phyloP scores from a whole-genome alignment of 495 filamentous ascomycete genomes.

The Podospora fimiseda region DNA sequence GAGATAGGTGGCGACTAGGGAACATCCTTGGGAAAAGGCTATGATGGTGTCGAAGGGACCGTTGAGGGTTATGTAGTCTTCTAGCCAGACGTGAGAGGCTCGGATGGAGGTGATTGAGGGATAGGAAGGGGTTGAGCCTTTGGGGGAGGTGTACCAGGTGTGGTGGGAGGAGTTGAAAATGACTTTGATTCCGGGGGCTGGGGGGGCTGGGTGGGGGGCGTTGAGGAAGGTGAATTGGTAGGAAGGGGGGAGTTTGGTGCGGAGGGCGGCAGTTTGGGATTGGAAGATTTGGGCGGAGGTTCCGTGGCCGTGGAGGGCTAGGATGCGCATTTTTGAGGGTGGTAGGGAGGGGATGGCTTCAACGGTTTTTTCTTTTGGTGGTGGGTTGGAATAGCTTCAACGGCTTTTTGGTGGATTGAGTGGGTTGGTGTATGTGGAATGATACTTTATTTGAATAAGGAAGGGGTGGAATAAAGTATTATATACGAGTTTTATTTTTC shows the following conservation, averaged over 20 bases:
- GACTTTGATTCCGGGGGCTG: constrained; percentile 49
- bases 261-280: constrained; percentile 43
- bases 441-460: too few relatives aligned
- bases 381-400: background rate
- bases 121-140: too few relatives aligned
- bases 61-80: constrained; percentile 37
- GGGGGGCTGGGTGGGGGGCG: constrained; percentile 35
- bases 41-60: constrained; percentile 58
- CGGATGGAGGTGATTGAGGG: constrained; percentile 31
- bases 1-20: constrained; percentile 43
- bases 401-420: background rate
- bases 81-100: constrained; percentile 41
- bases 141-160: too few relatives aligned
- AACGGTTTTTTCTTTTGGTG: background rate
- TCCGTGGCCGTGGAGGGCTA: constrained; percentile 59
- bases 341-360: too few relatives aligned
- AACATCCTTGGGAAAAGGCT: constrained; percentile 55
- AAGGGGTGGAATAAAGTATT: too few relatives aligned
- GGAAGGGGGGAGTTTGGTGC: constrained; percentile 22
- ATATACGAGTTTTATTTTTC: background rate
- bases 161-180: constrained; percentile 47
- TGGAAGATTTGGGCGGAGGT: constrained; percentile 54
- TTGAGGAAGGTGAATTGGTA: constrained; percentile 53
- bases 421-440: too few relatives aligned
- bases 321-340: constrained; percentile 43